A percentile compares a stretch with the other conserved stretches of the same genome.
Evolutionary conservation across 805 yeast species (phyloP).

Genomic region (Millerozyma miso): DNA sequence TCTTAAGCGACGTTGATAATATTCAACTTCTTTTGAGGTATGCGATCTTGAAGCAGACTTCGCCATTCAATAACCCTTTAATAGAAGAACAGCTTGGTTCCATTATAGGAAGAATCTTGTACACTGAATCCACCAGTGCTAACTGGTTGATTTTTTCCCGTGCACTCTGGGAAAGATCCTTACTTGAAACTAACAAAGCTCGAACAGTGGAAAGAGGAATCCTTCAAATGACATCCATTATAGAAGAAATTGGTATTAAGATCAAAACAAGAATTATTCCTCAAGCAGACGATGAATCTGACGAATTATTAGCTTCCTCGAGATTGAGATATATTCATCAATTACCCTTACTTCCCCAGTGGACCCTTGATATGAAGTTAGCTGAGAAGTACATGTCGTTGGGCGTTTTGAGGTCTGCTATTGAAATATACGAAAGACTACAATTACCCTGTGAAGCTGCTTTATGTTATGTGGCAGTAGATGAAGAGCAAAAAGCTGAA

Average conservation of each 20-base stretch:
- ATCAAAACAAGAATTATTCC: conserved; percentile 53
- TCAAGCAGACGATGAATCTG: conserved; percentile 31
- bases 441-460: conserved; percentile 80
- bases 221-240: conserved; percentile 85
- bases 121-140: conserved; percentile 41
- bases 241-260: conserved; percentile 78
- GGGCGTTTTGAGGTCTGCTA: conserved; percentile 82
- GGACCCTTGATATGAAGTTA: conserved; percentile 76
- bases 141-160: conserved; percentile 79
- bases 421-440: conserved; percentile 81
- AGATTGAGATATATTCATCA: conserved; percentile 70
- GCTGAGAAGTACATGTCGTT: conserved; percentile 85
- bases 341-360: conserved; percentile 73
- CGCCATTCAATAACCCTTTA: conserved; percentile 68
- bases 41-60: conserved; percentile 57
- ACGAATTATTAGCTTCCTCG: conserved; percentile 28
- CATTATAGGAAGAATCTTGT: conserved; percentile 65
- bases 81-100: conserved; percentile 84
- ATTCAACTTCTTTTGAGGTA: conserved; percentile 71
- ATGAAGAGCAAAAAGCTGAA: conserved; percentile 65
- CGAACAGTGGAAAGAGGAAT: conserved; percentile 92
- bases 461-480: conserved; percentile 82
- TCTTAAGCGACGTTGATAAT: conserved; percentile 62
- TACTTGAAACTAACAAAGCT: conserved; percentile 73
- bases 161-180: conserved; percentile 86